Evolutionary conservation across 352 stramenopile genomes (phyloP), one percentile per base, ranked within the genome.

Genomic region (Phytophthora palmivora): DNA sequence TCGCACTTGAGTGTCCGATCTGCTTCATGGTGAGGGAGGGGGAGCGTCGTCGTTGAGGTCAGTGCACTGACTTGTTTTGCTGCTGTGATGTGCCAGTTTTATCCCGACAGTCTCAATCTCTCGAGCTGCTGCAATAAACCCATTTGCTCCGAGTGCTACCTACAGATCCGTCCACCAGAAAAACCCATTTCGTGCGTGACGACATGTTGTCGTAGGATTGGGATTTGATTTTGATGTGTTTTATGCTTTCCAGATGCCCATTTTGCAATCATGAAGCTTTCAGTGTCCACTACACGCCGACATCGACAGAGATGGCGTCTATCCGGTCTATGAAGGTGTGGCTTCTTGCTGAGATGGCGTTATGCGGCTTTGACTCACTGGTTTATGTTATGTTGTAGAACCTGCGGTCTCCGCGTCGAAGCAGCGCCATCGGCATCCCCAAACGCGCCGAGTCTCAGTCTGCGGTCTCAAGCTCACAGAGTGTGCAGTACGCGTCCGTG

Each of bases 251-350:
- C 58, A 91, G 82, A 61, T 95, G 86, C 56, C 86, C 86, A 24
- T 95, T 93, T 74, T 95, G 86, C 68, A 92, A 93, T 41, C 65
- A 76, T 8, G 80, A 92, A 18, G 69, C 54, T 6, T 91, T 95
- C 49, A 63, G 53, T 15, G 55, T 91, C 41, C 73, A 67, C 16
- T 91, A 92, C 63, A 63, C 71, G 41, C 60, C 75, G 15, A 76
- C 79, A 0, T 63, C 70, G 15, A 59, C 82, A 24, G 82, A 88
- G 44, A 37, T 87, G 3, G 70, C 73, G 0, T 74, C 72, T 7
- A 79, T 84, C 14, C 83, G 75, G 49, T 72, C 71, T 11, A 62
- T 71, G 43, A 76, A 75, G 64, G 74, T 79, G 11, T 41, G 50
- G 3, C 11, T 34, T 2, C 30, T 22, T n/a, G 11, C 21, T 55